Conservation (phyloP, 805 yeast species). For the Cyberlindnera mrakii region DNA sequence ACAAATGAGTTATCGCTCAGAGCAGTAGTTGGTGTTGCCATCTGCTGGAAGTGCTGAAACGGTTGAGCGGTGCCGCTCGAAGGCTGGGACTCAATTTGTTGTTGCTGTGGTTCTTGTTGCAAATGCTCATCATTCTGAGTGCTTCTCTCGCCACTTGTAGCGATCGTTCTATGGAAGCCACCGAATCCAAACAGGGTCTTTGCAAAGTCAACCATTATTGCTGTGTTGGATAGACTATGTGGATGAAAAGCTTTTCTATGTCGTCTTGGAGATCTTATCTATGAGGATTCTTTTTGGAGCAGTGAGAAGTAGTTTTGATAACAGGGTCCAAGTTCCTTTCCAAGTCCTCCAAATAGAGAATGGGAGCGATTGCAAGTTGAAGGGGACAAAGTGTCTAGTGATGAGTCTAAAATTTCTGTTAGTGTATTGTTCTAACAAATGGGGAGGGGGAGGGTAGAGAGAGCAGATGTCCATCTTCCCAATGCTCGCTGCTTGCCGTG, state of each 20-base stretch:
- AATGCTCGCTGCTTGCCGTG: no score
- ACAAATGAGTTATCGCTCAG: conserved; percentile 55
- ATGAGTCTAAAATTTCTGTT: no score
- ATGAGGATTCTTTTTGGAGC: no score
- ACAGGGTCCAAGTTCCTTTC: no score
- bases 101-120: conserved; percentile 7
- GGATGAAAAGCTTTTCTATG: not conserved
- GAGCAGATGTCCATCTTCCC: no score
- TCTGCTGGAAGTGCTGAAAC: conserved; percentile 36
- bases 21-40: conserved; percentile 66
- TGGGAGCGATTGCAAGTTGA: no score
- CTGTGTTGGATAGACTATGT: not conserved
- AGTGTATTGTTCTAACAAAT: no score
- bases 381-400: no score
- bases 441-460: no score
- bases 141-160: conserved; percentile 10
- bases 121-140: conserved; percentile 1
- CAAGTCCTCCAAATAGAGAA: no score
- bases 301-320: no score
- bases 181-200: conserved; percentile 33
- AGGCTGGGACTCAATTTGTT: conserved; percentile 7
- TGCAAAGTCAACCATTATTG: conserved; percentile 33
- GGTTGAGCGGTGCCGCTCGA: conserved; percentile 7
- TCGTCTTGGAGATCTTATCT: no score
- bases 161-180: conserved; percentile 18